Evolutionary conservation across 140 eudicot genomes (phyloP).

Genomic region (Anethum foeniculum): DNA sequence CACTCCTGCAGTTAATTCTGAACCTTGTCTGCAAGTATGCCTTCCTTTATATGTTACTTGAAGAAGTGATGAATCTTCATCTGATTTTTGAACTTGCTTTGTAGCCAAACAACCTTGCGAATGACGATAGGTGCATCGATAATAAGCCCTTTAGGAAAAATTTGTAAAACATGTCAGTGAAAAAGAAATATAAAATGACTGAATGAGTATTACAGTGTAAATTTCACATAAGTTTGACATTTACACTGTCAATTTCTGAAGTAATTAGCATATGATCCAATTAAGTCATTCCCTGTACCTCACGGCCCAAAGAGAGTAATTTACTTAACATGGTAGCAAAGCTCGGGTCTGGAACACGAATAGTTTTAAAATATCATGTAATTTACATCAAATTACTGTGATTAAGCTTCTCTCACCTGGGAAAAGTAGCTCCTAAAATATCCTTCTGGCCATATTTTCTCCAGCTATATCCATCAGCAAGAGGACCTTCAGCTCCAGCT

Average conservation of each 20-base stretch:
- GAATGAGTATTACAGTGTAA: not conserved
- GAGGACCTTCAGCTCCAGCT: conserved; percentile 43
- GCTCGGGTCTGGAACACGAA: too few relatives aligned
- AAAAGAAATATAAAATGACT: not conserved
- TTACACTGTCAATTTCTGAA: too few relatives aligned
- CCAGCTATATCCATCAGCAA: conserved; percentile 75
- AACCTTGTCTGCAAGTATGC: conserved; percentile 57
- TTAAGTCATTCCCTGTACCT: too few relatives aligned
- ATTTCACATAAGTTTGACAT: too few relatives aligned
- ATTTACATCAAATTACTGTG: not conserved
- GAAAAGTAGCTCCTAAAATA: conserved; percentile 61
- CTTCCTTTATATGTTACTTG: conserved; percentile 59
- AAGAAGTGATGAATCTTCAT: conserved; percentile 60
- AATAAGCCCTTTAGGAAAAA: conserved; percentile 61
- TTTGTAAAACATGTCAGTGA: not conserved
- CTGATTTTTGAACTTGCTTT: conserved; percentile 75
- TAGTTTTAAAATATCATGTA: not conserved
- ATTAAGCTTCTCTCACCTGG: conserved; percentile 43
- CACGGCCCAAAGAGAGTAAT: too few relatives aligned
- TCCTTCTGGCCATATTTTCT: conserved; percentile 91
- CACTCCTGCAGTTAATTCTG: conserved; percentile 21
- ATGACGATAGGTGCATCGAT: conserved; percentile 74
- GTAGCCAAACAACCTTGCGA: conserved; percentile 80
- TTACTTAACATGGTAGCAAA: too few relatives aligned
- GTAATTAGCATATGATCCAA: too few relatives aligned